Base-by-base conservation (phyloP, 495 filamentous ascomycete species). In the Lophiotrema nucula region DNA sequence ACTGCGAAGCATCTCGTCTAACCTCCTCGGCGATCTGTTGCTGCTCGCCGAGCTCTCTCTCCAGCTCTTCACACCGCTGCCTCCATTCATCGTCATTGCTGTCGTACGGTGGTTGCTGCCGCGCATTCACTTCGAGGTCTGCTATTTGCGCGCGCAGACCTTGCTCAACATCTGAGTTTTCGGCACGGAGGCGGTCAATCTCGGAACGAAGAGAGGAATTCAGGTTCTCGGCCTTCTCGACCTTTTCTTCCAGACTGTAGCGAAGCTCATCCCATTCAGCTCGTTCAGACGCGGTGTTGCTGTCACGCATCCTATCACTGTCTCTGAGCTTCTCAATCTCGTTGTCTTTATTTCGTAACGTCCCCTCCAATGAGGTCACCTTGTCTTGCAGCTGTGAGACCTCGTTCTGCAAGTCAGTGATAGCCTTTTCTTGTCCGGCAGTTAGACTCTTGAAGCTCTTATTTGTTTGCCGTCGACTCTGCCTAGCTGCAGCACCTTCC, bases 1-100 rank as follows among this genome's bases (percentile, higher is more conserved):
- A 96, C 45, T 84, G 79, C 49, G 88, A 83, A 0, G 95, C 91
- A 74, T 96, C 89, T 31, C 80, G 83, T 19, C 89, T 83, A 28
- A 97, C 93, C 67, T 95, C 88, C 52, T 92, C 87, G 0, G 92
- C 96, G n/a, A 95, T 79, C 45, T 87, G 80, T 64, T 92, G 85
- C 27, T 97, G 75, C 37, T 82, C 83, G 55, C 86, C 75, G 62
- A 96, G 86, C 63, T 89, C 84, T 42, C 74, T 78, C 62, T 87
- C 81, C 31, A 93, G 72, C n/a, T 84, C 79, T 12, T 81, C 74
- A 66, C 86, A 83, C 22, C 78, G 76, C 31, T 68, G 69, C 53
- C 79, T 74, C 71, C 81, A 73, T 54, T 80, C 80, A 16, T 65
- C 52, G 62, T 80, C 77, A 15, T 67, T 75, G 37, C 62, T 64